A percentile compares a stretch with the other conserved stretches of the same genome.
Evolutionary conservation across 2,329 filamentous ascomycete genomes (phyloP).

Genomic region (Teratosphaeria nubilosa): DNA sequence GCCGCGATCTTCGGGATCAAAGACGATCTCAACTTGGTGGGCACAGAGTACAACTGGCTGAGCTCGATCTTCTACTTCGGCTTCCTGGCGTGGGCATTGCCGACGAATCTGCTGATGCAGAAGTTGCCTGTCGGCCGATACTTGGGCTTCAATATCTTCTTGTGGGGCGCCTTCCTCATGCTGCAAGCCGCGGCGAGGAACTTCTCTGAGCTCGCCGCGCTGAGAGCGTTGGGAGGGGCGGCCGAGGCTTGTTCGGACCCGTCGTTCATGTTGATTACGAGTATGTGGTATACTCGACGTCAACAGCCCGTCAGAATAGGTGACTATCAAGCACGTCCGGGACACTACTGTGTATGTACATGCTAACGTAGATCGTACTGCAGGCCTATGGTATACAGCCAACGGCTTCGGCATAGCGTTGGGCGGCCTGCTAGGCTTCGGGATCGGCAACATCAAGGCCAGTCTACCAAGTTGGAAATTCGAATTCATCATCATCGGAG

Average conservation of each 20-base stretch:
- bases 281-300: constrained; percentile 55
- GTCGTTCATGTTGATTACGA: constrained; percentile 53
- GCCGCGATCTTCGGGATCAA: constrained; percentile 56
- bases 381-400: constrained; percentile 26
- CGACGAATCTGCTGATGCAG: constrained; percentile 46
- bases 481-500: constrained; percentile 53
- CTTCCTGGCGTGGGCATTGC: constrained; percentile 45
- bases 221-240: constrained; percentile 48
- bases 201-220: constrained; percentile 45
- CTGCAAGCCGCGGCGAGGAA: constrained; percentile 28
- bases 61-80: constrained; percentile 35
- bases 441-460: constrained; percentile 50
- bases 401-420: constrained; percentile 51
- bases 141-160: constrained; percentile 36
- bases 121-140: constrained; percentile 41
- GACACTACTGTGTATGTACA: background rate
- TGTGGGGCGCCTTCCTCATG: constrained; percentile 30
- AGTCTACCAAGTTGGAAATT: constrained; percentile 52
- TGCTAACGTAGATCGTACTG: background rate
- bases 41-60: constrained; percentile 49
- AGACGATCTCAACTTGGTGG: constrained; percentile 47
- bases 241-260: constrained; percentile 50
- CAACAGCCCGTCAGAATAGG: constrained; percentile 54
- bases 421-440: constrained; percentile 48
- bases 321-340: constrained; percentile 24